Evolutionary conservation across 768 basidiomycete species (phyloP), one percentile per base, ranked within the genome.

Genomic region (Termitomyces heimii): DNA sequence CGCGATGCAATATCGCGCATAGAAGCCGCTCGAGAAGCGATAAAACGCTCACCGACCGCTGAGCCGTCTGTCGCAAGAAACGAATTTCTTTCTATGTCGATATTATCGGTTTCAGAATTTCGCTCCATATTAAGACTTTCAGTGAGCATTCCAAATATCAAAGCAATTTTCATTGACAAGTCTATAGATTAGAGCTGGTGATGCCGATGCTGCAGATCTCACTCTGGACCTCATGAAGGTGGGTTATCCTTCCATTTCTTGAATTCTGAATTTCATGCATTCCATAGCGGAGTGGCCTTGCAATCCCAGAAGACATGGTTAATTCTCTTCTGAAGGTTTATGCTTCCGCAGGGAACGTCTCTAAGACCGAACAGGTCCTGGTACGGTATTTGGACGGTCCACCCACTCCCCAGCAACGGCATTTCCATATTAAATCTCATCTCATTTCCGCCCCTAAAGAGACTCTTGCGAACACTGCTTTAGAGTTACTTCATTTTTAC

Each of bases 361-460:
- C 63, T 31, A 75, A 72, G 9, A 69, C 79, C 0, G 84, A 89
- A 56, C 60, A 67, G 2, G 67, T 81, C 29, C 65, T 85, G 10
- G 61, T 72, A 22, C 71, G 69, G 10, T 75, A 76, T 51, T 57
- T 80, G 2, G 67, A 72, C 54, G 77, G 60, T 10, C 53, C 67
- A 12, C 83, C 80, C 29, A 83, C 79, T 0, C 80, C 80, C 37
- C 66, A 59, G 18, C 88, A 89, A 61, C 82, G 84, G 2, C 83
- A 92, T 63, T 76, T 91, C 16, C 86, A 94, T 60, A 71, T 95
- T 58, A 85, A 84, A 67, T 77, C 84, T 0, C 80, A 89, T 65
- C 70, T 94, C 34, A 74, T 74, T 40, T 72, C 82, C 1, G 69
- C 77, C 5, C 73, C 83, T 0, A 60, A 66, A 0, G 73, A 78